Evolutionary conservation across 2,329 filamentous ascomycete species (phyloP).

Genomic region (Trichoderma atroviride): DNA sequence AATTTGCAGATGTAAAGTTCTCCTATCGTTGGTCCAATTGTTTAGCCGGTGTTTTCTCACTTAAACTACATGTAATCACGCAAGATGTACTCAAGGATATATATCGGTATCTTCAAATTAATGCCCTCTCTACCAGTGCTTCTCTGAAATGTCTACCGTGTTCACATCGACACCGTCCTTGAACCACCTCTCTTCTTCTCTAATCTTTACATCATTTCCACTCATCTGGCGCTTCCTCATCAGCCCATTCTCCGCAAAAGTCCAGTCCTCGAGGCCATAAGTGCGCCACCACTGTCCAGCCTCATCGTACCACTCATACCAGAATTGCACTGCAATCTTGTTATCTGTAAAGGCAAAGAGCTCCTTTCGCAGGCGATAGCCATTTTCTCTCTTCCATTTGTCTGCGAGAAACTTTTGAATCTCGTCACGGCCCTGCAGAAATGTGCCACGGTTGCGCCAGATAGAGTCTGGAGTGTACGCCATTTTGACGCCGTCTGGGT

Average conservation of each 20-base stretch:
- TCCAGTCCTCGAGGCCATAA: constrained; percentile 83
- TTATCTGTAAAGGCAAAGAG: constrained; percentile 76
- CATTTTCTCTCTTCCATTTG: constrained; percentile 75
- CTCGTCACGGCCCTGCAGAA: constrained; percentile 67
- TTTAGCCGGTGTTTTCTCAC: background rate
- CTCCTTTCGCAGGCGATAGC: constrained; percentile 78
- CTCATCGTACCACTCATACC: constrained; percentile 79
- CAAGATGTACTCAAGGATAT: too few relatives aligned
- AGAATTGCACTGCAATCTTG: constrained; percentile 85
- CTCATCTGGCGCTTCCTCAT: constrained; percentile 80
- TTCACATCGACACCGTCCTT: constrained; percentile 70
- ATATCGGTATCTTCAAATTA: background rate
- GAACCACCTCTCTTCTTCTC: constrained; percentile 68
- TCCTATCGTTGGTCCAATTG: background rate
- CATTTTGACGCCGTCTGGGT: constrained; percentile 66
- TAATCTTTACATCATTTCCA: constrained; percentile 69
- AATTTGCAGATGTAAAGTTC: background rate
- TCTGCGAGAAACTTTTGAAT: constrained; percentile 69
- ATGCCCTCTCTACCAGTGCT: constrained; percentile 61
- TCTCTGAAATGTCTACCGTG: constrained; percentile 64
- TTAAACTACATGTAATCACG: background rate
- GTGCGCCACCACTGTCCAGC: constrained; percentile 81
- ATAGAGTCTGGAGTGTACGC: constrained; percentile 76
- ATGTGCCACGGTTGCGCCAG: constrained; percentile 77
- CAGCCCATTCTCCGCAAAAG: constrained; percentile 67